Evolutionary conservation across 306 rosid species (phyloP), one percentile per base, ranked within the genome.

Genomic region (Lagenaria siceraria): DNA sequence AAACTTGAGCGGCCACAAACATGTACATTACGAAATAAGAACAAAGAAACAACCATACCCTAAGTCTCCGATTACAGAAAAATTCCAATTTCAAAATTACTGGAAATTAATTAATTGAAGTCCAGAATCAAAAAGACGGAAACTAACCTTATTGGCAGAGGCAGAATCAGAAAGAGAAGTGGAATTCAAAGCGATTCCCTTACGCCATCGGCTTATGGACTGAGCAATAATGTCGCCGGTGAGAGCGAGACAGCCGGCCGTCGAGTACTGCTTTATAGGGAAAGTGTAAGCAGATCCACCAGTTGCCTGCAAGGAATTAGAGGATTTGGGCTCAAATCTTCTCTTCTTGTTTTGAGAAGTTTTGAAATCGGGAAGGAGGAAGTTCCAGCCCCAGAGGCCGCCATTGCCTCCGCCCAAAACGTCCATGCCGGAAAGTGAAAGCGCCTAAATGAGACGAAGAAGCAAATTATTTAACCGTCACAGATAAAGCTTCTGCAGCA

Each of bases 181-280:
- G 6, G 75, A 12, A 24, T 69, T 69, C 21, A 43, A 9, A 13
- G 82, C 71, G 38, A 74, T 53, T 63, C 80, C 79, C 25, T 74
- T 75, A 8, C 77, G 77, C 86, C 82, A 84, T 4, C 87, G 85
- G 38, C 77, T 75, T 17, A 49, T 72, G 78, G 84, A 82, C 88
- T 88, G 92, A 31, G 92, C 89, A 31, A 88, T 81, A 1, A 87
- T 86, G 80, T 88, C 92, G 31, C 92, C 92, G 17, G 88, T 64
- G 38, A 86, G 73, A 75, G 82, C 78, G 76, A 88, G 85, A 12
- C 91, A 77, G 81, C 91, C 89, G 24, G 99, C 99, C 9, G 90
- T 89, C 72, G 56, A 71, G 52, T 97, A 94, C 85, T 92, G 97
- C 82, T 87, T 87, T 21, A 95, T 33, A 48, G 99, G 99, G 75